Base-by-base conservation (phyloP, 2,329 filamentous ascomycete species). In the Nemania sp. region DNA sequence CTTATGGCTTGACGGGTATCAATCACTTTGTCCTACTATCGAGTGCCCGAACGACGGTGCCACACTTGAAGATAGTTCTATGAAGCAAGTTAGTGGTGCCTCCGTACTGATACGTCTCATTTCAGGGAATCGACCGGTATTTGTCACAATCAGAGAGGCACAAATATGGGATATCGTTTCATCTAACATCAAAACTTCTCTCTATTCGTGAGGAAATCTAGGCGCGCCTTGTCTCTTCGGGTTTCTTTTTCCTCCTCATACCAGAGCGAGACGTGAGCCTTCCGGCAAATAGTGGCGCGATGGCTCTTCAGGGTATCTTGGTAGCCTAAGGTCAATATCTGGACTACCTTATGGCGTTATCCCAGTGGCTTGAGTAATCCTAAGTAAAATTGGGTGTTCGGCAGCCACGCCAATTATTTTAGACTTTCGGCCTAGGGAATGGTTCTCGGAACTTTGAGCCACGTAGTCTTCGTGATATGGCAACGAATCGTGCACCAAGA, bases 121-220 rank as follows among this genome's bases (percentile, higher is more conserved):
- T 47, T 39, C 13, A 29, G 42, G 37, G 43, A 58, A 54, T 34
- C 49, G 20, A 48, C 56, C 32, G 42, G 32, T 46, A 29, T 10
- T 45, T 40, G 18, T 57, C 52, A 59, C 52, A 15, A 35, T 45
- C 20, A 59, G 47, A 49, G 35, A 46, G 43, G 52, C 48, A 59
- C 18, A 34, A 29, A 61, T 18, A 29, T 29, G 4, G 18, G 15
- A 37, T 34, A 40, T 47, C 29, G 48, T 39, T 58, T 61, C 57
- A 57, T 64, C 50, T 57, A 62, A 53, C 61, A 65, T 60, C 40
- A 56, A 42, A 60, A 62, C 52, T 62, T 59, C 52, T 63, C 52
- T 64, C 59, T 64, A 64, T 65, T 64, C 48, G 53, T 49, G 59
- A 59, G 47, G 53, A 60, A 62, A 59, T 65, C 63, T 63, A 65